phyloP scores from a whole-genome alignment of 2,329 filamentous ascomycete genomes.

The Cadophora gregata region DNA sequence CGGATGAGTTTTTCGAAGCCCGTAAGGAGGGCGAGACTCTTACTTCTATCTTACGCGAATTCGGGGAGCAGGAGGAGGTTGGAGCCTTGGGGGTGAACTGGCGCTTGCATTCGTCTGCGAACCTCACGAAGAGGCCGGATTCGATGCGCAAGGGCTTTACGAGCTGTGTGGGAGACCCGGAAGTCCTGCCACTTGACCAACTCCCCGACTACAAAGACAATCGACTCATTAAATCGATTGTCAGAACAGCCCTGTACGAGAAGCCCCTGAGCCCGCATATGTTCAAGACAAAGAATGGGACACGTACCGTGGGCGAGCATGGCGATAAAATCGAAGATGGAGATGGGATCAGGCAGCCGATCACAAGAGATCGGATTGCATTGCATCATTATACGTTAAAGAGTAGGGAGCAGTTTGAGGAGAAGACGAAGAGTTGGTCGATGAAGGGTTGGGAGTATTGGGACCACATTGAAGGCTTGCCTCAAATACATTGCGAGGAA shows the following conservation, averaged over 20 bases:
- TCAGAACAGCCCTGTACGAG: slow-evolving; percentile 37
- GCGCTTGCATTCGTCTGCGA: slow-evolving; percentile 44
- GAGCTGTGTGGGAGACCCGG: slow-evolving; percentile 40
- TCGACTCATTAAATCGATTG: slow-evolving; percentile 43
- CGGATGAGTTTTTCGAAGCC: slow-evolving; percentile 44
- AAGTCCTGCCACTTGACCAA: slow-evolving; percentile 16
- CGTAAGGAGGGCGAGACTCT: slow-evolving; percentile 37
- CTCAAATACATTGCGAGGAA: slow-evolving; percentile 38
- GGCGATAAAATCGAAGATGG: slow-evolving; percentile 30
- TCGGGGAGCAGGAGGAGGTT: slow-evolving; percentile 35
- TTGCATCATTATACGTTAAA: slow-evolving; percentile 46
- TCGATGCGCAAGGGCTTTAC: slow-evolving; percentile 42
- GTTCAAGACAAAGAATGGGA: slow-evolving; percentile 33
- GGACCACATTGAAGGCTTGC: slow-evolving; percentile 40
- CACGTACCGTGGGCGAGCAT: slow-evolving; percentile 39
- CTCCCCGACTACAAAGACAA: slow-evolving; percentile 38
- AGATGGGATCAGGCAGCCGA: slow-evolving; percentile 16
- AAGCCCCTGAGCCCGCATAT: slow-evolving; percentile 35
- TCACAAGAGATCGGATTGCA: slow-evolving; percentile 41
- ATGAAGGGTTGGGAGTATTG: slow-evolving; percentile 39
- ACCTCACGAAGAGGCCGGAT: slow-evolving; percentile 38
- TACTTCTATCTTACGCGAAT: slow-evolving; percentile 38
- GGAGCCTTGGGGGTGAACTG: slow-evolving; percentile 45
- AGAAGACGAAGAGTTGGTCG: slow-evolving; percentile 41
- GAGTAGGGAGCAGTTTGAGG: slow-evolving; percentile 44